These are phyloP conservation scores for Viola pubescens DNA, from an alignment of 441 rosid species.

Conservation along the genomic window DNA sequence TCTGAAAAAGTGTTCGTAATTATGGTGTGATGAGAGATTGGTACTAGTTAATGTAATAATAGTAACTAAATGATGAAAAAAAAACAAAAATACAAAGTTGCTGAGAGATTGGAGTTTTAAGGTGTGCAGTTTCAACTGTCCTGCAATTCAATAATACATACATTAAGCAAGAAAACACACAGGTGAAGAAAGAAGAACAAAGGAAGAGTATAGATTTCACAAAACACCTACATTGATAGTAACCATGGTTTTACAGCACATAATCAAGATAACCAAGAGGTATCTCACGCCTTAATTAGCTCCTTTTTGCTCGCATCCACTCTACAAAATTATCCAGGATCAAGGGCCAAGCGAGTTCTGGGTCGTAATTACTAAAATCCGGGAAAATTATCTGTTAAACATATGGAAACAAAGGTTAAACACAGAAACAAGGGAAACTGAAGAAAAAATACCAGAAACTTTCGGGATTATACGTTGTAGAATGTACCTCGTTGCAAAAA, in stretches of 20 bases:
- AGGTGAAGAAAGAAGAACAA: neutral
- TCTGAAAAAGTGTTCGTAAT: too few relatives aligned
- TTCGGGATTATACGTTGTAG: neutral
- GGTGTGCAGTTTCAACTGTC: conserved; percentile 27
- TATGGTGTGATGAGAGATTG: too few relatives aligned
- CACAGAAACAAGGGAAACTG: neutral
- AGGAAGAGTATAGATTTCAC: conserved; percentile 4
- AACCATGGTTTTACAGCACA: neutral
- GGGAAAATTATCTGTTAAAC: conserved; percentile 46
- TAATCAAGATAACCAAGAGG: conserved; percentile 2
- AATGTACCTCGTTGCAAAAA: conserved; percentile 49
- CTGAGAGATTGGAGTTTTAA: conserved; percentile 10
- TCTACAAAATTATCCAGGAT: conserved; percentile 53
- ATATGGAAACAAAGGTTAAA: neutral
- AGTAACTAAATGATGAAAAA: too few relatives aligned
- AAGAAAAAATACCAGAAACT: too few relatives aligned
- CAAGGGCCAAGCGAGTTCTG: conserved; percentile 53
- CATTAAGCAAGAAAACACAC: neutral
- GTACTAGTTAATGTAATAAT: too few relatives aligned
- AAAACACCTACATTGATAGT: conserved; percentile 30
- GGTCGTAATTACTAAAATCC: conserved; percentile 40
- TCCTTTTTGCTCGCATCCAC: conserved; percentile 57
- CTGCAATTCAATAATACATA: conserved; percentile 33
- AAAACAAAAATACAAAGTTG: neutral
- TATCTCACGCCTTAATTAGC: conserved; percentile 29